These are phyloP conservation scores for Neonectria neomacrospora DNA, from an alignment of 2,329 filamentous ascomycete genomes.

Conservation along the genomic window DNA sequence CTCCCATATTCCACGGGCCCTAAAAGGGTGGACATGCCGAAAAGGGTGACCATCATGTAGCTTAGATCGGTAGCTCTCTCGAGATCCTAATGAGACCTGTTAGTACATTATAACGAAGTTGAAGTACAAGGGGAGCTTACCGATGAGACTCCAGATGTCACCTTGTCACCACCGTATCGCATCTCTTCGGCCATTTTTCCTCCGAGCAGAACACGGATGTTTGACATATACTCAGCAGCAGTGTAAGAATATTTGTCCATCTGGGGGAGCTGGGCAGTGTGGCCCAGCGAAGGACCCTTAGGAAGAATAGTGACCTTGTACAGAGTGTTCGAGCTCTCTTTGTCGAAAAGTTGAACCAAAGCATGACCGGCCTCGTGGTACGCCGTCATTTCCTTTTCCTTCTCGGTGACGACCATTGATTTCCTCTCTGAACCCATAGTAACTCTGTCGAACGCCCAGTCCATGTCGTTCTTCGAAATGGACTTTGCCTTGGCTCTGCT, in stretches of 20 bases:
- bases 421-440: constrained; percentile 95
- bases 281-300: constrained; percentile 84
- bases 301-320: constrained; percentile 99
- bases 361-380: constrained; percentile 98
- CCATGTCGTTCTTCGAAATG: constrained; percentile 83
- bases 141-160: constrained; percentile 86
- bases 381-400: constrained; percentile 95
- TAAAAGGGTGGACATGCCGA: constrained; percentile 88
- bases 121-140: constrained; percentile 60
- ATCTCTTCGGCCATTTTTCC: constrained; percentile 93
- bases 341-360: constrained; percentile 84
- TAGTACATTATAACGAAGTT: constrained; percentile 32
- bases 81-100: constrained; percentile 73
- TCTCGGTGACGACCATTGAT: constrained; percentile 88
- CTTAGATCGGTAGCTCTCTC: constrained; percentile 83
- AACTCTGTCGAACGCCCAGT: constrained; percentile 98
- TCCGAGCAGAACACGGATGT: constrained; percentile 84
- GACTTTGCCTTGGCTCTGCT: constrained; percentile 83
- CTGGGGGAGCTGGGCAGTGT: constrained; percentile 88
- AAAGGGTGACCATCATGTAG: constrained; percentile 86
- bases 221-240: constrained; percentile 83
- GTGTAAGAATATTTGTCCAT: constrained; percentile 92
- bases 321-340: constrained; percentile 76
- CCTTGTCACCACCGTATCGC: constrained; percentile 88
- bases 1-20: constrained; percentile 90